Evolutionary conservation across 2,329 filamentous ascomycete genomes (phyloP), one percentile per base, ranked within the genome.

Genomic region (Aspergillus udagawae): DNA sequence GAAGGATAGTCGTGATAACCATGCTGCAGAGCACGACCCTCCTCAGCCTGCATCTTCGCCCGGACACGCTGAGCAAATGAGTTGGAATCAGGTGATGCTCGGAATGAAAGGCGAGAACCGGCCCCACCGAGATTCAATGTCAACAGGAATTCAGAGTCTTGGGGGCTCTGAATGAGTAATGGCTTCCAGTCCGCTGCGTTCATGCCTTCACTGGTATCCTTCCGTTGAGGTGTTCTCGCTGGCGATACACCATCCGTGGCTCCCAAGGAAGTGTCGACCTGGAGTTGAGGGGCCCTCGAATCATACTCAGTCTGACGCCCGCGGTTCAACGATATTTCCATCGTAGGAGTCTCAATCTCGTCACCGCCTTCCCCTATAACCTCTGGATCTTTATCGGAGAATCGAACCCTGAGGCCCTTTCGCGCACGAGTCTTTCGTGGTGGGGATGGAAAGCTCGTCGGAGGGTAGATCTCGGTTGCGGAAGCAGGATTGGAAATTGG

Each of bases 341-440:
- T 79, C 1, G 86, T 83, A 1, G 90, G 89, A 8, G 83, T 77
- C 54, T 90, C 86, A 54, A 89, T 88, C 72, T 96, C 92, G 68
- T 97, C 93, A 35, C 93, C 93, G 57, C 93, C 93, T 73, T 93
- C 88, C 49, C 93, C 93, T 68, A 97, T 97, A 60, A 96, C 75
- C 49, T 91, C 88, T 6, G 92, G 92, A 54, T 82, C 80, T 9
- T 82, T 82, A 64, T 90, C 85, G 53, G 82, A 83, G 67, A 97
- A 97, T 55, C 81, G 84, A 38, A 97, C 92, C 4, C 79, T 79
- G 60, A 94, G 78, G 9, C 88, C 88, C 73, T 90, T 90, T 68
- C 82, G 84, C 54, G 76, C 79, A 65, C 77, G 71, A 55, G 73
- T 73, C 55, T 72, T 71, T 45, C 64, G 67, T 12, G 67, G 62